These are phyloP conservation scores for Ormosia semicastrata DNA, from an alignment of 306 rosid species.

Conservation along the genomic window DNA sequence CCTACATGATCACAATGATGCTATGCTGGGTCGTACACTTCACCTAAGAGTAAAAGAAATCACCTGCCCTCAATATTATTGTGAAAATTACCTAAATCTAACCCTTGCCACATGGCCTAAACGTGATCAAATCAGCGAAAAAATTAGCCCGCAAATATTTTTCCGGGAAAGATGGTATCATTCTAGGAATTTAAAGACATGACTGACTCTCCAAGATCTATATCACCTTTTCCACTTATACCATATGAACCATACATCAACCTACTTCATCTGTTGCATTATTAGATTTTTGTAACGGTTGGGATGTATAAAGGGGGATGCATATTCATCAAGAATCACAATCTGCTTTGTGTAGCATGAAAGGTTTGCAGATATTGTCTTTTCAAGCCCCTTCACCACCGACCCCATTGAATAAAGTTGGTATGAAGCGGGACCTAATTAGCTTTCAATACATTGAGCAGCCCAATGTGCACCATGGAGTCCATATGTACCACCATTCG, in stretches of 20 bases:
- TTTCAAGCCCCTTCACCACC: conserved; percentile 20
- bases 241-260: neutral
- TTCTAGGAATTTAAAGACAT: neutral
- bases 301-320: neutral
- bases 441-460: neutral
- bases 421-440: conserved; percentile 16
- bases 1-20: neutral
- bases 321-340: neutral
- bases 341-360: neutral
- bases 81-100: neutral
- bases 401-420: conserved; percentile 16
- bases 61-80: neutral
- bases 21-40: neutral
- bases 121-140: neutral
- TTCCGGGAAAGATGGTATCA: neutral
- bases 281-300: neutral
- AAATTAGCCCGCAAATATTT: neutral
- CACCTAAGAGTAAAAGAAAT: neutral
- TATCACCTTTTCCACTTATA: neutral
- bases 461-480: neutral
- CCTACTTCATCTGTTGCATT: neutral
- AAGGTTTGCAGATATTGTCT: neutral
- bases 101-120: neutral
- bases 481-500: neutral
- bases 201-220: neutral